Evolutionary conservation across 2,329 filamentous ascomycete species (phyloP).

Genomic region (Diaporthe caulivora): DNA sequence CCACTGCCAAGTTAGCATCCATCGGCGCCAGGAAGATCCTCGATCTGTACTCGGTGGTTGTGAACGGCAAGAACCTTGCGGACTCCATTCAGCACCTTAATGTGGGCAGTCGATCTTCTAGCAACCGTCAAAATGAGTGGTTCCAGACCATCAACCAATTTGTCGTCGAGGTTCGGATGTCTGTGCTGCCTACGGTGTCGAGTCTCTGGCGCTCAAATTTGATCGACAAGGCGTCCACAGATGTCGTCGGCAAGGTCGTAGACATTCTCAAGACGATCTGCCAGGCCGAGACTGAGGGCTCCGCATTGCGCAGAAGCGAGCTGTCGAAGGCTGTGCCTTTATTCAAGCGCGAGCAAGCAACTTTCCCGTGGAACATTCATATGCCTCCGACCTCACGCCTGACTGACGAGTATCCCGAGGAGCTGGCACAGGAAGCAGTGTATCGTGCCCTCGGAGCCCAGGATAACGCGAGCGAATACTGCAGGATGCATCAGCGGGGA

Average conservation of each 20-base stretch:
- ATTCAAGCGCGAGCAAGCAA: conserved; percentile 57
- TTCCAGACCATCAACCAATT: conserved; percentile 75
- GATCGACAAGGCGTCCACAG: conserved; percentile 82
- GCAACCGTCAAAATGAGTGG: conserved; percentile 56
- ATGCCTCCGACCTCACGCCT: conserved; percentile 46
- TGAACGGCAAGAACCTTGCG: conserved; percentile 82
- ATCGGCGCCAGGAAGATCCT: conserved; percentile 84
- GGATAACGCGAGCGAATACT: conserved; percentile 78
- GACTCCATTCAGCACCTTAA: conserved; percentile 76
- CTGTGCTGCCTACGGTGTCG: conserved; percentile 80
- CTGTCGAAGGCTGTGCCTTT: conserved; percentile 48
- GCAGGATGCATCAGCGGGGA: conserved; percentile 70
- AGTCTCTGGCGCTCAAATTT: conserved; percentile 88
- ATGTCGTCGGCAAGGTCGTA: conserved; percentile 82
- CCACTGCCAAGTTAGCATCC: conserved; percentile 61
- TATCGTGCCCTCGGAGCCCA: conserved; percentile 82
- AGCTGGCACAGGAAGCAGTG: conserved; percentile 81
- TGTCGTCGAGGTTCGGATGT: conserved; percentile 85
- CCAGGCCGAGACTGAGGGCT: conserved; percentile 80
- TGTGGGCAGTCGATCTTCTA: conserved; percentile 52
- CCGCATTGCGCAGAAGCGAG: conserved; percentile 74
- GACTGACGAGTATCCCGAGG: conserved; percentile 63
- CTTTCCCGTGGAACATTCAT: conserved; percentile 62
- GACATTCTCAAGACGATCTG: conserved; percentile 86
- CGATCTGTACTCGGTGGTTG: conserved; percentile 81